These are phyloP conservation scores for Viola pubescens DNA, from an alignment of 441 rosid genomes.

Conservation along the genomic window DNA sequence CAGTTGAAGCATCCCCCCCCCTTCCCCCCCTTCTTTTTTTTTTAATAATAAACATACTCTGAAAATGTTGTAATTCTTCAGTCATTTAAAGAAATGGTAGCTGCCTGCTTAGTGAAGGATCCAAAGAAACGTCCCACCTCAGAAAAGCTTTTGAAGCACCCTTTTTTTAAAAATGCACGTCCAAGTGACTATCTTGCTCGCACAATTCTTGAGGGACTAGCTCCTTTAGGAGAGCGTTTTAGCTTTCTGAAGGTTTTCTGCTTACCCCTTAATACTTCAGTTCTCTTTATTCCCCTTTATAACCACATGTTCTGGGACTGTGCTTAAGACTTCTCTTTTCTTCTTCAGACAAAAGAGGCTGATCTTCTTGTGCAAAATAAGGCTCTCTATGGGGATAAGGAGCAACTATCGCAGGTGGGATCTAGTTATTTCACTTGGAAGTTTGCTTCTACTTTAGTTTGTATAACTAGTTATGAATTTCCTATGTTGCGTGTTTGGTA, in stretches of 20 bases:
- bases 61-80: conserved; percentile 26
- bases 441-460: background rate
- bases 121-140: conserved; percentile 95
- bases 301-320: conserved; percentile 19
- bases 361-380: conserved; percentile 86
- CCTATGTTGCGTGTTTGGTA: no score
- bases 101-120: conserved; percentile 94
- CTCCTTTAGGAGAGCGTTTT: conserved; percentile 94
- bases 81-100: conserved; percentile 95
- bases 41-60: conserved; percentile 20
- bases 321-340: conserved; percentile 21
- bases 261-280: conserved; percentile 22
- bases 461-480: background rate
- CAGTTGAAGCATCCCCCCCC: conserved; percentile 12
- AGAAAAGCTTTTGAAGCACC: conserved; percentile 87
- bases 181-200: conserved; percentile 52
- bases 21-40: background rate
- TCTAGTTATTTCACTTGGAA: conserved; percentile 16
- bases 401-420: conserved; percentile 76
- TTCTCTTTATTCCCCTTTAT: conserved; percentile 14
- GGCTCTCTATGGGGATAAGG: conserved; percentile 70
- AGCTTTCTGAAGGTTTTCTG: conserved; percentile 71
- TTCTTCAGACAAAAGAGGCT: conserved; percentile 74
- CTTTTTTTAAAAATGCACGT: conserved; percentile 76
- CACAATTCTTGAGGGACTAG: conserved; percentile 61